Evolutionary conservation across 345 rosid species (phyloP), one percentile per base, ranked within the genome.

Genomic region (Arabis hirsuta): DNA sequence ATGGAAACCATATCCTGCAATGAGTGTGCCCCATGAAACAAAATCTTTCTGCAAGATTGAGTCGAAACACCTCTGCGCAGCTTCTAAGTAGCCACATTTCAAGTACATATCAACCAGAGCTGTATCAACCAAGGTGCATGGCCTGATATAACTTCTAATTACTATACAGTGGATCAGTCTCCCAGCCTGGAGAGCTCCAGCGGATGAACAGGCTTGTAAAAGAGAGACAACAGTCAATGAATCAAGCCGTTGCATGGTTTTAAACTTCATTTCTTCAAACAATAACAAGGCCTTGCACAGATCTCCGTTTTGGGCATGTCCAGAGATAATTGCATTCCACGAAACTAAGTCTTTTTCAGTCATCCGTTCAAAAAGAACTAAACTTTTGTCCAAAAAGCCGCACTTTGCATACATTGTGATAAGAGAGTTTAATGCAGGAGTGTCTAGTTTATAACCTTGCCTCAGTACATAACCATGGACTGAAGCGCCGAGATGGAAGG

Each of bases 251-350:
- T 80, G 82, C 71, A n/a, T 12, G 50, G 69, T 64, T 63, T 24
- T 7, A 36, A 60, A 67, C 69, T 78, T 82, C 81, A 86, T 88
- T 67, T 81, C 78, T 47, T 45, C 73, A 67, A 92, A 88, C 55
- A 80, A 74, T 13, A 73, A 71, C 74, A 88, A 65, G 27, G 90
- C 85, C 50, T 81, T 73, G 9, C 63, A 42, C 71, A 88, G 73
- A 65, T 87, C 66, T 43, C 85, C 90, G 64, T 80, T 84, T 62
- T 85, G 88, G 22, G 86, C 88, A 84, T 81, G 82, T 50, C 91
- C 98, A 0, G 88, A 74, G 59, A 88, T 85, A 44, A 90, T 65
- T 20, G 98, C 91, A 74, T 92, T 92, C 98, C 98, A 90, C 2
- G 98, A 85, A 54, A 92, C 82, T 61, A 81, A 61, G 74, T 90